Evolutionary conservation across 1,284 basidiomycete species (phyloP).

Genomic region (Uromyces viciae-fabae): DNA sequence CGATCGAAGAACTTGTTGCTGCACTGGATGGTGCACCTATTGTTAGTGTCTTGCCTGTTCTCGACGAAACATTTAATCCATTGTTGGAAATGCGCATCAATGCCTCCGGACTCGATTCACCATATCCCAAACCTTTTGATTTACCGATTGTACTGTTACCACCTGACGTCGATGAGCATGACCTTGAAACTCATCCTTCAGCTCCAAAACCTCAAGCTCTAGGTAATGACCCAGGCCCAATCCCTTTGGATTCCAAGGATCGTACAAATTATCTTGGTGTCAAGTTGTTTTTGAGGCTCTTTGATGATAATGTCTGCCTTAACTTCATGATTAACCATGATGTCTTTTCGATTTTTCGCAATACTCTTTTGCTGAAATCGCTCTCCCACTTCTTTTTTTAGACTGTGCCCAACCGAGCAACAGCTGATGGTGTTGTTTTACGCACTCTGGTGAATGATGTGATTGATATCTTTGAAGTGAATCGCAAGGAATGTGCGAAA

Average conservation of each 20-base stretch:
- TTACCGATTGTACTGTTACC: conserved; percentile 77
- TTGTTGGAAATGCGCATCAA: conserved; percentile 61
- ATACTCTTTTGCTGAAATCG: background rate
- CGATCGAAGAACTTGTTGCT: conserved; percentile 42
- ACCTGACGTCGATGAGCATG: conserved; percentile 76
- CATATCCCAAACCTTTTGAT: conserved; percentile 62
- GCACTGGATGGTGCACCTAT: conserved; percentile 58
- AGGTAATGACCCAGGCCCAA: conserved; percentile 72
- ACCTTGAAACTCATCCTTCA: conserved; percentile 61
- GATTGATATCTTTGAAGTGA: conserved; percentile 87
- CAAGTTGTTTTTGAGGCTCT: conserved; percentile 61
- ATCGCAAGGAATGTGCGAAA: conserved; percentile 88
- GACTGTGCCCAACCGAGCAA: conserved; percentile 71
- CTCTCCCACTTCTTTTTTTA: conserved; percentile 53
- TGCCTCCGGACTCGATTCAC: conserved; percentile 58
- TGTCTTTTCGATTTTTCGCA: background rate
- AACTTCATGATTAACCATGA: conserved; percentile 38
- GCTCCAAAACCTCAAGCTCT: conserved; percentile 63
- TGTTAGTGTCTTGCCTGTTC: conserved; percentile 61
- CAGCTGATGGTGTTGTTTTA: conserved; percentile 73
- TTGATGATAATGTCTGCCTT: conserved; percentile 68
- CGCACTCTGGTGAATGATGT: conserved; percentile 75
- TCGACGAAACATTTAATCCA: conserved; percentile 63
- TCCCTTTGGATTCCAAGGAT: conserved; percentile 49
- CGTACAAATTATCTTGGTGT: conserved; percentile 40